Conservation (phyloP, 768 basidiomycete genomes). For the Mycena pura region DNA sequence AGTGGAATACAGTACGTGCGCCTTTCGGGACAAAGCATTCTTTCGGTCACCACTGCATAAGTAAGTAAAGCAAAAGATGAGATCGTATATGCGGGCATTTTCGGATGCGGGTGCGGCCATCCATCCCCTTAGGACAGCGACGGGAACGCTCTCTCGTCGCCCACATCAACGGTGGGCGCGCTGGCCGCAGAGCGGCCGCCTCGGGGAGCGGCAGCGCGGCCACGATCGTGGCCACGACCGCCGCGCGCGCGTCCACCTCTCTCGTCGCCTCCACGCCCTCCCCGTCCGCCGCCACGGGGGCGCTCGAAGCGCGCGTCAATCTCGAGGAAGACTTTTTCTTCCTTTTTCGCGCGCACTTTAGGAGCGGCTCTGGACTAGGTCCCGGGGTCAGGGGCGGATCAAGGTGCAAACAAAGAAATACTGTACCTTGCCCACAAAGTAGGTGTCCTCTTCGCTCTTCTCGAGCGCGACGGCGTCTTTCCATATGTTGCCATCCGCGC, state of each 20-base stretch:
- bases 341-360: constrained; percentile 79
- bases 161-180: constrained; percentile 64
- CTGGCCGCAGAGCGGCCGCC: constrained; percentile 44
- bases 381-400: constrained; percentile 11
- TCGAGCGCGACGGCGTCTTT: constrained; percentile 71
- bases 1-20: constrained; percentile 20
- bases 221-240: constrained; percentile 45
- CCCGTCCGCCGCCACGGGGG: constrained; percentile 70
- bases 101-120: constrained; percentile 1
- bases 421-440: constrained; percentile 90
- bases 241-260: constrained; percentile 48
- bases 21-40: constrained; percentile 15
- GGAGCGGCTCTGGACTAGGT: constrained; percentile 65
- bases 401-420: not conserved
- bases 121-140: constrained; percentile 64
- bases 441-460: constrained; percentile 73
- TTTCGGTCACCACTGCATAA: constrained; percentile 16
- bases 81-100: constrained; percentile 24
- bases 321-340: constrained; percentile 91
- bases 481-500: constrained; percentile 71
- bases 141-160: constrained; percentile 89
- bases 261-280: constrained; percentile 55
- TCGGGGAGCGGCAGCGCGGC: constrained; percentile 44
- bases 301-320: constrained; percentile 91
- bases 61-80: constrained; percentile 23